Evolutionary conservation across 2,329 filamentous ascomycete genomes (phyloP), one percentile per base, ranked within the genome.

Genomic region (Aspergillus jensenii): DNA sequence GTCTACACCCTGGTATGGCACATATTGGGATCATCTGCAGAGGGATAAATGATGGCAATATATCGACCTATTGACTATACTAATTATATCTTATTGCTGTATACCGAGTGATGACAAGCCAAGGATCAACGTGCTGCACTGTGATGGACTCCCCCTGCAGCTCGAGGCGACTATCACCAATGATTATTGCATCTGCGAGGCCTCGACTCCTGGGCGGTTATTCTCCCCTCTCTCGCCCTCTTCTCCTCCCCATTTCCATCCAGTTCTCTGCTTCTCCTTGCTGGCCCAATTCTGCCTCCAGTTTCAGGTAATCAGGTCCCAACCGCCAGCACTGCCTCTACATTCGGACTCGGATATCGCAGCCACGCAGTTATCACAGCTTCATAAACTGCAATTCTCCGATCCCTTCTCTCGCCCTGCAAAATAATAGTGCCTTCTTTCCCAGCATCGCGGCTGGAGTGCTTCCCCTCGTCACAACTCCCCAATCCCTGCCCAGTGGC

Each of bases 131-230:
- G 33, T 39, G 27, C 59, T 63, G 62, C 60, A 59, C 55, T 61
- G 62, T 64, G 62, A 64, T 61, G 48, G 57, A 59, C 55, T 31
- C 48, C 61, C 58, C 63, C 61, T 65, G 63, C 63, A 63, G 59
- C 55, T 56, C 61, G 58, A 63, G 35, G n/a, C 15, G 52, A 25
- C 27, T 25, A 55, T 55, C 53, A 54, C 52, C 52, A 54, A 54
- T 54, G 35, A 54, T 39, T 35, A n/a, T 23, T 37, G 51, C 51
- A 19, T 53, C 51, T 46, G 51, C 51, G 39, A 27, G 25, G 41
- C 46, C 51, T 35, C 31, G 39, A 52, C 49, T 51, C 7, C 39
- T 50, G 53, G 53, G 53, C 53, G 53, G 53, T 52, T 52, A 51
- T 31, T 57, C 25, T 23, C 25, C 17, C 50, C 41, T 47, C 44